Evolutionary conservation across 2,329 filamentous ascomycete genomes (phyloP).

Genomic region (Penicillium glabrum): DNA sequence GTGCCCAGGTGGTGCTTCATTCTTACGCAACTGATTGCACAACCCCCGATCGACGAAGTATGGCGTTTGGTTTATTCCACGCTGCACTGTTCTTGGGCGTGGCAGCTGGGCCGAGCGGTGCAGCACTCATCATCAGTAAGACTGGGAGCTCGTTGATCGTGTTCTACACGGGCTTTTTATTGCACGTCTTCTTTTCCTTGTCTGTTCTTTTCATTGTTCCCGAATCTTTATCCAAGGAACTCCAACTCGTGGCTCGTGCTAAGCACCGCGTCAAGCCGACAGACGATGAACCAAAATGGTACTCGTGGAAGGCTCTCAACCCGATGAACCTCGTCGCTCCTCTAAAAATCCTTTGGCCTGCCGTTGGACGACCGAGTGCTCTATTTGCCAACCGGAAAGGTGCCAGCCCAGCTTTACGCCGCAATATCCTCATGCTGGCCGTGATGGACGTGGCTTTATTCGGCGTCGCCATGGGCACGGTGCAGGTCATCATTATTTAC

Average conservation of each 20-base stretch:
- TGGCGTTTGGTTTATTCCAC: conserved; percentile 86
- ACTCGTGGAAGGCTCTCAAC: conserved; percentile 36
- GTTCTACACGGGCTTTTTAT: conserved; percentile 76
- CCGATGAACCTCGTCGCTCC: conserved; percentile 71
- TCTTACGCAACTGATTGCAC: conserved; percentile 92
- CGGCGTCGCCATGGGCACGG: conserved; percentile 75
- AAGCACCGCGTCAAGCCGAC: conserved; percentile 55
- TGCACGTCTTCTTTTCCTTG: conserved; percentile 71
- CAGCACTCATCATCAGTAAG: conserved; percentile 74
- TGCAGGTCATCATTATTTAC: conserved; percentile 83
- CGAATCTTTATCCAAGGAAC: conserved; percentile 76
- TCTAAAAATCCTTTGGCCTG: conserved; percentile 74
- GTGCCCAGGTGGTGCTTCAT: conserved; percentile 74
- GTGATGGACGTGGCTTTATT: conserved; percentile 80
- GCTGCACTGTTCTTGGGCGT: conserved; percentile 87
- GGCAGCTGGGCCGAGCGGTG: conserved; percentile 78
- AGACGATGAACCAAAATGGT: conserved; percentile 31
- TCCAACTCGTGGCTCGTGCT: conserved; percentile 69
- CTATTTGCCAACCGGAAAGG: conserved; percentile 53
- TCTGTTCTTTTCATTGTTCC: conserved; percentile 72
- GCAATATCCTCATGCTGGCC: conserved; percentile 80
- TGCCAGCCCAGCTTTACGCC: conserved; percentile 61
- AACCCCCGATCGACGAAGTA: conserved; percentile 72
- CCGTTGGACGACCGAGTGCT: conserved; percentile 31
- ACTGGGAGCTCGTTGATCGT: conserved; percentile 75